These are phyloP conservation scores for Candida khao-thaluensis DNA, from an alignment of 805 yeast species.

Conservation along the genomic window DNA sequence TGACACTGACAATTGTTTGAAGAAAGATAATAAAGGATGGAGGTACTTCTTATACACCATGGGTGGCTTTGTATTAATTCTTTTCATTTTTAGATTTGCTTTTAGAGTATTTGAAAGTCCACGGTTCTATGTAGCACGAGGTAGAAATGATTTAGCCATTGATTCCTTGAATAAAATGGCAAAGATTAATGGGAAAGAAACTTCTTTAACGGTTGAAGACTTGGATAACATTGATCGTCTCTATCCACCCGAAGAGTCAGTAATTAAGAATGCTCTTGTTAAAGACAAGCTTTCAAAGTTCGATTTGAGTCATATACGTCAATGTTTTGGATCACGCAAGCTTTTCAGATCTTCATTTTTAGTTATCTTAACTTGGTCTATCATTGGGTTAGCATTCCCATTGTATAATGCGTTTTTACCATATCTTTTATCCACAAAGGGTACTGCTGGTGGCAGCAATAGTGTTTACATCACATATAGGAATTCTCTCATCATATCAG, in stretches of 20 bases:
- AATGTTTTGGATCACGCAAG: constrained; percentile 46
- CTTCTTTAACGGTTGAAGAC: constrained; percentile 46
- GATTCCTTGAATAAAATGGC: constrained; percentile 46
- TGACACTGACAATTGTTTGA: constrained; percentile 38
- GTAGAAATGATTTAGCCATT: constrained; percentile 51
- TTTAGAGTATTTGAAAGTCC: constrained; percentile 55
- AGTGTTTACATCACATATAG: constrained; percentile 33
- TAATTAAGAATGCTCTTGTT: constrained; percentile 16
- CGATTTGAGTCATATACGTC: constrained; percentile 38
- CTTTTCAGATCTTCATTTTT: constrained; percentile 46
- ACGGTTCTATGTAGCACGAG: constrained; percentile 50
- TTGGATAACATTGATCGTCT: constrained; percentile 43
- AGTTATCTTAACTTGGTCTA: constrained; percentile 50
- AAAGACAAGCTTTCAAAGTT: constrained; percentile 27
- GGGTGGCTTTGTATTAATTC: constrained; percentile 48
- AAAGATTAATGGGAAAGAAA: constrained; percentile 39
- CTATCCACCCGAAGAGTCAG: constrained; percentile 13
- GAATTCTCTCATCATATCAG: constrained; percentile 31
- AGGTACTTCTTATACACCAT: constrained; percentile 53
- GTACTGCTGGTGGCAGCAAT: constrained; percentile 25
- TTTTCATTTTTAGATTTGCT: constrained; percentile 35
- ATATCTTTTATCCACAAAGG: constrained; percentile 47
- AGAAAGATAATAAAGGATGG: constrained; percentile 59
- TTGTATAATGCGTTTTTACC: constrained; percentile 56
- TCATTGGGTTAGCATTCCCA: constrained; percentile 59